Percentiles rank a stretch among this genome's conserved stretches.
These are phyloP conservation scores for Schwanniomyces pseudopolymorphus DNA, from an alignment of 805 yeast genomes.

Conservation along the genomic window DNA sequence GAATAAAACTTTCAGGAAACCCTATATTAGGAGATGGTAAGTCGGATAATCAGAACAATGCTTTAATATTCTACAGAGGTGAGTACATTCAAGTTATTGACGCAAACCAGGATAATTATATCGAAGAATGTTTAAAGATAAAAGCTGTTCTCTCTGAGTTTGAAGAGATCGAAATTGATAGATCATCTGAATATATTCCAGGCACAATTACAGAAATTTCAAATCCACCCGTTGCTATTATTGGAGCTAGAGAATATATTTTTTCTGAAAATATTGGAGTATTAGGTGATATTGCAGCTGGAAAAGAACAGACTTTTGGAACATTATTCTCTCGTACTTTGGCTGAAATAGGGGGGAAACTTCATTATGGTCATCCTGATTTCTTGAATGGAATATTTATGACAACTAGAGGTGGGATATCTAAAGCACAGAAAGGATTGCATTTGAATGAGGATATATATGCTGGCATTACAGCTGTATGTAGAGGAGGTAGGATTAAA, in stretches of 20 bases:
- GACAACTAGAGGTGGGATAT: conserved; percentile 94
- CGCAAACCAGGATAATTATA: conserved; percentile 93
- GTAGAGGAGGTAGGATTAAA: conserved; percentile 91
- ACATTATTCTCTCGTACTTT: conserved; percentile 90
- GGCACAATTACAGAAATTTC: conserved; percentile 27
- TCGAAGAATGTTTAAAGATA: conserved; percentile 91
- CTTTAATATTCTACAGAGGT: conserved; percentile 84
- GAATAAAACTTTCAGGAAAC: conserved; percentile 82
- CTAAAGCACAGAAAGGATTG: conserved; percentile 91
- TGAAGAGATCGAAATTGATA: conserved; percentile 65
- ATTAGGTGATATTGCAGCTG: conserved; percentile 95
- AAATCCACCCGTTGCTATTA: conserved; percentile 67
- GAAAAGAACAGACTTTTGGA: conserved; percentile 96
- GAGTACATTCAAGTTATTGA: conserved; percentile 94
- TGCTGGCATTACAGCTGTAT: conserved; percentile 89
- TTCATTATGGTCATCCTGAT: conserved; percentile 97
- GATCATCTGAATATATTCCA: conserved; percentile 59
- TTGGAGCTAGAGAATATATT: conserved; percentile 94
- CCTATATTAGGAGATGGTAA: conserved; percentile 97
- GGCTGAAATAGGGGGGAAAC: conserved; percentile 91
- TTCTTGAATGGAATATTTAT: conserved; percentile 85
- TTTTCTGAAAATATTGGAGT: conserved; percentile 92
- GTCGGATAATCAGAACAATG: conserved; percentile 91
- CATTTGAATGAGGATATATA: conserved; percentile 94
- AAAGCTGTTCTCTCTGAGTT: conserved; percentile 87